Evolutionary conservation across 129 eudicot genomes (phyloP), one percentile per base, ranked within the genome.

Genomic region (Artemisia argyi): DNA sequence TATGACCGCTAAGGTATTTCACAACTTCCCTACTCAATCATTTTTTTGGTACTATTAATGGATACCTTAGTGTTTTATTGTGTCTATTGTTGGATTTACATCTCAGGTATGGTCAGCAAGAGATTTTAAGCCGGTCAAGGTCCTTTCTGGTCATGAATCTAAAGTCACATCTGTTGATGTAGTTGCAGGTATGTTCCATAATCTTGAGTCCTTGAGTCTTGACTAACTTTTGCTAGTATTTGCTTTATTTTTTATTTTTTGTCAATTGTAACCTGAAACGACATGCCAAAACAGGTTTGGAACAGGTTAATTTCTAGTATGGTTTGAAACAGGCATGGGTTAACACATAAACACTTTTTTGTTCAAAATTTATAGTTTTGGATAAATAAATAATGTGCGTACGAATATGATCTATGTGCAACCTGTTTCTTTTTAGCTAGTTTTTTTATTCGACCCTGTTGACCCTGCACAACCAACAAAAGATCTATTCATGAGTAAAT

Each of bases 81-180:
- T 24, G 44, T 66, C 26, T 52, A 61, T 73, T 65, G 14, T 59
- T 18, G 71, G 7, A 28, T 68, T 67, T 69, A 3, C 59, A 3
- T 66, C 16, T 58, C 81, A 95, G 99, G 84, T 95, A n/a, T 95
- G 99, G 99, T 95, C 99, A 30, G 80, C 95, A 1, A 83, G 82
- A 69, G 99, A 95, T 81, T 95, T 95, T 76, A 88, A 85, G 81
- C 99, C 91, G 22, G 91, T 95, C 16, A 95, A 85, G 85, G 86
- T 94, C 19, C 85, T 95, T 61, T 86, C 97, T 26, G 97, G 91
- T 49, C 99, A 90, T 48, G 99, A 95, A 78, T 87, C 89, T 30
- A 88, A 86, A 73, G 87, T 95, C 76, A 81, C 97, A 47, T 88
- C 97, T 13, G 42, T 91, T 73, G 99, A 91, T 80, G 85, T 91